Conservation (phyloP, 768 basidiomycete genomes). For the Trametes cubensis region DNA sequence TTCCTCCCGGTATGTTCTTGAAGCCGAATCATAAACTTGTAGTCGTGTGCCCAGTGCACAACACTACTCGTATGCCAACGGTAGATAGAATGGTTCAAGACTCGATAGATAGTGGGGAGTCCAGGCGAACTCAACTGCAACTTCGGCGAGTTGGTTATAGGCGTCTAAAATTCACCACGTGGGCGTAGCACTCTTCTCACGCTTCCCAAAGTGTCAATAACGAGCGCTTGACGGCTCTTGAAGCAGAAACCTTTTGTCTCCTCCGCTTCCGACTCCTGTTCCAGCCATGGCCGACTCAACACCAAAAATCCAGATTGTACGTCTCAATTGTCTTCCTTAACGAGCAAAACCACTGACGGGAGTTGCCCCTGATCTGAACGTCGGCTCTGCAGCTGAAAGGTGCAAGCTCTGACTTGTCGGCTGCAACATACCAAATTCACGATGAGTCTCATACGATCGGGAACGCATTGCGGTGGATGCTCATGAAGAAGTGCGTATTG, state of each 20-base stretch:
- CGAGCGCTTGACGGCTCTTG: background rate
- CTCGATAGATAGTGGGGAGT: too few species aligned
- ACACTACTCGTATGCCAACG: too few species aligned
- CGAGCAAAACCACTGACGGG: background rate
- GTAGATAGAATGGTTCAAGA: too few species aligned
- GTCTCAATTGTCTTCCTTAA: slow-evolving; percentile 9
- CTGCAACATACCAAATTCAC: slow-evolving; percentile 88
- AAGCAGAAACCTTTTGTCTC: slow-evolving; percentile 10
- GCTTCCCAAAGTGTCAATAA: background rate
- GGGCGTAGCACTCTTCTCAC: background rate
- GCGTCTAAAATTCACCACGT: background rate
- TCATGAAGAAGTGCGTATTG: slow-evolving; percentile 93
- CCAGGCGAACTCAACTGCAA: too few species aligned
- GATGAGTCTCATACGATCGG: slow-evolving; percentile 97
- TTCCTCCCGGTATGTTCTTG: too few species aligned
- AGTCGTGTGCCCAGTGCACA: too few species aligned
- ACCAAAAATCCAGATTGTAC: slow-evolving; percentile 19
- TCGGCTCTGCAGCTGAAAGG: slow-evolving; percentile 70
- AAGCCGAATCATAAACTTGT: too few species aligned
- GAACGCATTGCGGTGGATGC: slow-evolving; percentile 94
- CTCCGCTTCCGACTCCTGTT: background rate
- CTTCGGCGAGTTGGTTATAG: background rate
- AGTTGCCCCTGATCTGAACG: too few species aligned
- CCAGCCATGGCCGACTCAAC: slow-evolving; percentile 8
- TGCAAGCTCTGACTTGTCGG: slow-evolving; percentile 77